Evolutionary conservation across 805 yeast species (phyloP).

Genomic region (Zygotorulaspora chibaensis): DNA sequence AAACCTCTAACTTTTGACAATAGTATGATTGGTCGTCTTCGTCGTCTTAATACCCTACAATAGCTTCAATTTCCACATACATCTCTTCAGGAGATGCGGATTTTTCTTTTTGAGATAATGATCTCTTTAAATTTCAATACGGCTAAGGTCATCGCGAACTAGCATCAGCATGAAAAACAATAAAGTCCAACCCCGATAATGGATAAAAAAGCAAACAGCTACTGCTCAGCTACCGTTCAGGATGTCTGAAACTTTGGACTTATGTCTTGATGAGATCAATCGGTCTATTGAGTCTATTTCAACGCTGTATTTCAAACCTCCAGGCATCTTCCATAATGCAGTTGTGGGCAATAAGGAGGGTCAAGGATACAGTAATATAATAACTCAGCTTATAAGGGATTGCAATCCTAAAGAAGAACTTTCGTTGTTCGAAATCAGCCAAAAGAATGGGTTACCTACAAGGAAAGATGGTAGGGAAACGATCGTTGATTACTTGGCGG

Average conservation of each 20-base stretch:
- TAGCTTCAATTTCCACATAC: too few relatives aligned
- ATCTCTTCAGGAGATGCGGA: too few relatives aligned
- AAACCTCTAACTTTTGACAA: too few relatives aligned
- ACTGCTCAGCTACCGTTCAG: background rate
- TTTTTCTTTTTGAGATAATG: too few relatives aligned
- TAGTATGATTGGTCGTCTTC: too few relatives aligned
- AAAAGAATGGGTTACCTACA: conserved; percentile 36
- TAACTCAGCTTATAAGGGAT: conserved; percentile 56
- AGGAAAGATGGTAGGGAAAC: conserved; percentile 50
- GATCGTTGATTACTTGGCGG: conserved; percentile 34
- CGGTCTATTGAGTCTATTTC: conserved; percentile 40
- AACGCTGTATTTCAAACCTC: conserved; percentile 45
- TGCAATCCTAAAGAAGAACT: conserved; percentile 48
- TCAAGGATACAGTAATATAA: conserved; percentile 27
- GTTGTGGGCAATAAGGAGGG: conserved; percentile 36
- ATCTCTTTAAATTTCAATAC: too few relatives aligned
- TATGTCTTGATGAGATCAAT: conserved; percentile 36
- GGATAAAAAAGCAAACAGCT: background rate
- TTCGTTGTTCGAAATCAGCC: conserved; percentile 44
- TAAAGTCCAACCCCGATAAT: too few relatives aligned
- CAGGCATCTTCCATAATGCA: conserved; percentile 66
- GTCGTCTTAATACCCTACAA: too few relatives aligned
- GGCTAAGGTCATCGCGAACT: background rate
- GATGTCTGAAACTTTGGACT: conserved; percentile 30
- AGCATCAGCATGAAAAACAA: background rate